Conservation (phyloP, 1,139 yeast species). For the Protomyces pachydermus region DNA sequence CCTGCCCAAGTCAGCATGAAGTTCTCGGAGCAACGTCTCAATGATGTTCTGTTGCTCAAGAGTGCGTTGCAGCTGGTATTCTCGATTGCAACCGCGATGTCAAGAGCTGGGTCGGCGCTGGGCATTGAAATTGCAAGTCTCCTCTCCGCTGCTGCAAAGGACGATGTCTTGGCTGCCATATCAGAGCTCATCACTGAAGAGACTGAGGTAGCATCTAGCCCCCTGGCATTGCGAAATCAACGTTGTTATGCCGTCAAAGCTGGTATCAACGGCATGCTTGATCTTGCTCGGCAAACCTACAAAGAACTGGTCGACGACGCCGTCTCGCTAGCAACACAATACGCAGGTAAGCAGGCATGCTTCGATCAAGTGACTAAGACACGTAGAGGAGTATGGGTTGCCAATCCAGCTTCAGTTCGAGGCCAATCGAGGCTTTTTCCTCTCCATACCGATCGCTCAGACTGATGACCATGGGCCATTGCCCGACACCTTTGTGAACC, state of each 20-base stretch:
- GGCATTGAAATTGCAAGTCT: slow-evolving; percentile 40
- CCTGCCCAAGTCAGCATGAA: slow-evolving; percentile 35
- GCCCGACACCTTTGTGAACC: slow-evolving; percentile 42
- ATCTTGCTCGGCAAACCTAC: slow-evolving; percentile 46
- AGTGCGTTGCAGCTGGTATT: slow-evolving; percentile 37
- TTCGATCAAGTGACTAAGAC: slow-evolving; percentile 13
- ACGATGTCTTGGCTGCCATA: slow-evolving; percentile 36
- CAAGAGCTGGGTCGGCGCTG: slow-evolving; percentile 24
- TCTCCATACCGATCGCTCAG: slow-evolving; percentile 35
- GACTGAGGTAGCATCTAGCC: slow-evolving; percentile 44
- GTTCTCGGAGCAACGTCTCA: slow-evolving; percentile 42
- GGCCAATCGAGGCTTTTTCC: slow-evolving; percentile 42
- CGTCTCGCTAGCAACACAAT: slow-evolving; percentile 32
- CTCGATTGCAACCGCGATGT: slow-evolving; percentile 28
- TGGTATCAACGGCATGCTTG: slow-evolving; percentile 48
- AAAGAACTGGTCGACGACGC: slow-evolving; percentile 43
- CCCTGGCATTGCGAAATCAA: slow-evolving; percentile 45
- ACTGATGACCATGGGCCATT: slow-evolving; percentile 28
- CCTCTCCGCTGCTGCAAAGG: slow-evolving; percentile 36
- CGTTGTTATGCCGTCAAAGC: slow-evolving; percentile 39
- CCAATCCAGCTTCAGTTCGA: slow-evolving; percentile 41
- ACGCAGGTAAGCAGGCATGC: slow-evolving; percentile 1
- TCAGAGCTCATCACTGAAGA: slow-evolving; percentile 43
- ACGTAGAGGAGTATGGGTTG: slow-evolving; percentile 31
- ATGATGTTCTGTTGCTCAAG: slow-evolving; percentile 43